These are phyloP conservation scores for Fusarium sp. DNA, from an alignment of 2,329 filamentous ascomycete species.

Conservation along the genomic window DNA sequence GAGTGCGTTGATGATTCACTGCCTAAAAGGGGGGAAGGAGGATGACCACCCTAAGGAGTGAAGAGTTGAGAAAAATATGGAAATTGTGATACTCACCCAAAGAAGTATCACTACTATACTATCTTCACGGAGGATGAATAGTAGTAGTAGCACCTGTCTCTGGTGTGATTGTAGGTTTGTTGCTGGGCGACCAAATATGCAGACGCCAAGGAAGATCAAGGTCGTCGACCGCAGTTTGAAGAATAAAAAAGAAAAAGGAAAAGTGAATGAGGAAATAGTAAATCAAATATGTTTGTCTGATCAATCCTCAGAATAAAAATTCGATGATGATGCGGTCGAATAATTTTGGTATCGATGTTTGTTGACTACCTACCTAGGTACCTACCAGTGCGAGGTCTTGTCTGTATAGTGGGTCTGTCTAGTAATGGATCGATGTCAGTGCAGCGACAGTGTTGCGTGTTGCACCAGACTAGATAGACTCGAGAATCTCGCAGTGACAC, in stretches of 20 bases:
- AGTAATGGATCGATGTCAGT: background rate
- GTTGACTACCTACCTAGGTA: conserved; percentile 7
- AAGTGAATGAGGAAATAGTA: background rate
- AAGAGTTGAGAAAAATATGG: background rate
- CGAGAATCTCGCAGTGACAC: background rate
- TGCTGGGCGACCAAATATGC: conserved; percentile 32
- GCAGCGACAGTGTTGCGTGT: conserved; percentile 3
- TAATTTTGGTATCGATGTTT: conserved; percentile 2
- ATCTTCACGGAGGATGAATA: conserved; percentile 1
- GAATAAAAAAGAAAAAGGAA: background rate
- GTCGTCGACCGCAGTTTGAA: background rate
- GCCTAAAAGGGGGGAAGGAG: background rate
- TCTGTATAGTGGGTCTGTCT: background rate
- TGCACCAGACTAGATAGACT: background rate
- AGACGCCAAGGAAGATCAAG: background rate
- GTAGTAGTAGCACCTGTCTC: background rate
- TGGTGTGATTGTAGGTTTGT: conserved; percentile 20
- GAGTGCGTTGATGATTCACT: conserved; percentile 25
- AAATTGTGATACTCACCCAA: background rate
- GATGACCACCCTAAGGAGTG: background rate
- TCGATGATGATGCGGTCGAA: background rate
- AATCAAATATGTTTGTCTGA: background rate
- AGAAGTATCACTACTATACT: conserved; percentile 8
- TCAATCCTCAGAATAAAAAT: background rate
- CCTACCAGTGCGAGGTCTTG: background rate